Base-by-base conservation (phyloP, 768 basidiomycete genomes). In the Grammothele lineata region DNA sequence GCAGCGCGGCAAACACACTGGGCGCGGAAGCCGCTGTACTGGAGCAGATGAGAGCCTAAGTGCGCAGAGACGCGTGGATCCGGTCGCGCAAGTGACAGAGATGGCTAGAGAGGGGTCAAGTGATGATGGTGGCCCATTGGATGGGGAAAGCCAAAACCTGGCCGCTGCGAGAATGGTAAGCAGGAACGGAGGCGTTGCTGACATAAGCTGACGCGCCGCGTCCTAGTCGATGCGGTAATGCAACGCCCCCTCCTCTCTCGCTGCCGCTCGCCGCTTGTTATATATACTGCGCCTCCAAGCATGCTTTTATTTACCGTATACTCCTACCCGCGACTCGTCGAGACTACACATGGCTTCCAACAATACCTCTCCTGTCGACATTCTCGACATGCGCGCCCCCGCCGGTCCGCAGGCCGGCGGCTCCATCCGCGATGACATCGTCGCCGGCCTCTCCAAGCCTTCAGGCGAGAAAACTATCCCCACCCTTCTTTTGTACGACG, bases 401-500 rank as follows among this genome's bases (percentile, higher is more conserved):
- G 40, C 43, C 14, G 44, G 40, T 24, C 46, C 43, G 21, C 10
- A 40, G 33, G 18, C 32, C 19, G 47, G 32, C 22, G 34, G 33
- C 17, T 45, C 58, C 58, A 63, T 81, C 39, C 57, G 66, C 17
- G 59, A 70, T 36, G 63, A 80, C 37, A 72, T 90, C 39, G 43
- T 76, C 34, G 64, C 65, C 21, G 85, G 87, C 15, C 75, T 91
- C 7, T 65, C 64, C 42, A 75, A 70, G 19, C 77, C 82, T 2
- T 50, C 57, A 1, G 78, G 79, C 39, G 63, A 77, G 53, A 85
- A 83, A 63, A 69, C 73, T 22, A 65, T 96, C 18, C 92, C 93
- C 6, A 93, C 91, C 0, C 68, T 90, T 63, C 74, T 93, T 10
- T 73, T 96, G 9, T 97, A 98, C 67, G 82, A 92, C 54, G 87